A percentile compares a stretch with the other conserved stretches of the same genome.
These are phyloP conservation scores for Boletus nobilissimus DNA, from an alignment of 1,284 basidiomycete species.

Conservation along the genomic window DNA sequence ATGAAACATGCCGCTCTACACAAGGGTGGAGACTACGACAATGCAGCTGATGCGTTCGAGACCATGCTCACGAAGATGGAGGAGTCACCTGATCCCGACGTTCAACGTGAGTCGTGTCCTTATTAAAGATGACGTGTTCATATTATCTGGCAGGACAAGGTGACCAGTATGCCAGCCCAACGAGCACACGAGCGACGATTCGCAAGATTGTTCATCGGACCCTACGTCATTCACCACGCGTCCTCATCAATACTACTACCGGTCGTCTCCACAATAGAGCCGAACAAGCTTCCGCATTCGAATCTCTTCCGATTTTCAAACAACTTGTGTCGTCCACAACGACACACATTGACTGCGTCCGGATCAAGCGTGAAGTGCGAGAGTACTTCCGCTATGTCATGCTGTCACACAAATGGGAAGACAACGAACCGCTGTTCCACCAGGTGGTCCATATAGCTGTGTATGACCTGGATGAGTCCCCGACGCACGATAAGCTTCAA, in stretches of 20 bases:
- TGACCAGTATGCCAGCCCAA: not conserved
- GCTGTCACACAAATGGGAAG: not conserved
- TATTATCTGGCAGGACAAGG: not conserved
- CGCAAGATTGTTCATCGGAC: not conserved
- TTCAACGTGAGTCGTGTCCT: not conserved
- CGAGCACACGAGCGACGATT: not conserved
- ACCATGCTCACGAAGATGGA: not conserved
- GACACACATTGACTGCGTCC: not conserved
- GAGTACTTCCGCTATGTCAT: conserved; percentile 3
- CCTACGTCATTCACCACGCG: not conserved
- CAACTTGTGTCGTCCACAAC: not conserved
- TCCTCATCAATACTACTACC: not conserved
- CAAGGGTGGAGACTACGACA: not conserved
- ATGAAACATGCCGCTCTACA: not conserved
- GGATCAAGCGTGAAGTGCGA: not conserved
- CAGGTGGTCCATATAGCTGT: not conserved
- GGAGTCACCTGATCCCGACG: not conserved
- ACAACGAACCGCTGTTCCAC: not conserved
- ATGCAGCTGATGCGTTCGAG: not conserved
- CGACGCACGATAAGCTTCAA: not conserved
- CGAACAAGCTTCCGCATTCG: not conserved
- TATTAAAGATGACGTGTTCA: not conserved
- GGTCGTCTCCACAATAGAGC: not conserved
- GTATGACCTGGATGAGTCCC: not conserved
- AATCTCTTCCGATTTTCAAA: not conserved